Evolutionary conservation across 139 green algal genomes (phyloP).

Genomic region (Picochlorum sp.): DNA sequence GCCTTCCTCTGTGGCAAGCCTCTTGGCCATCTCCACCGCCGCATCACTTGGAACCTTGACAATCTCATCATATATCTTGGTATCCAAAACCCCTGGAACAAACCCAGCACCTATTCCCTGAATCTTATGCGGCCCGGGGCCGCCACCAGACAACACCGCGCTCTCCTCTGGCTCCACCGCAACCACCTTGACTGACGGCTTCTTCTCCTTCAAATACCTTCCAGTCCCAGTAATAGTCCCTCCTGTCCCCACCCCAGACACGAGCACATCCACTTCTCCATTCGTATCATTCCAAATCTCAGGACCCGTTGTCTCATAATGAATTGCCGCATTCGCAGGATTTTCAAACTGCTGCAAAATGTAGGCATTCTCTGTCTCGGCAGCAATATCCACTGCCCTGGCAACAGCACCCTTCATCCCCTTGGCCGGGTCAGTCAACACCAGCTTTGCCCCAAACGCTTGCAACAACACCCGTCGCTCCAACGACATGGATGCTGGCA

Average conservation of each 20-base stretch:
- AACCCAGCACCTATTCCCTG: constrained; percentile 83
- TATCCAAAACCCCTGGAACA: constrained; percentile 90
- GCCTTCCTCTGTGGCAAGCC: constrained; percentile 61
- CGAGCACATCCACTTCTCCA: constrained; percentile 80
- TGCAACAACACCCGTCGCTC: constrained; percentile 89
- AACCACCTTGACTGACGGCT: constrained; percentile 53
- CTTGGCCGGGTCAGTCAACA: constrained; percentile 64
- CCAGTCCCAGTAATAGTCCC: constrained; percentile 80
- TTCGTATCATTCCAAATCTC: constrained; percentile 86
- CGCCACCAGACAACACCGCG: constrained; percentile 52
- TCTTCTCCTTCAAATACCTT: constrained; percentile 67
- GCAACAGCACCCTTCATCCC: constrained; percentile 74
- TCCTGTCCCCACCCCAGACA: constrained; percentile 81
- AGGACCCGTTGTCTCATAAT: constrained; percentile 88
- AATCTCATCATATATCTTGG: constrained; percentile 76
- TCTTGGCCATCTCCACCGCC: constrained; percentile 47
- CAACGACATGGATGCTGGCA: constrained; percentile 94
- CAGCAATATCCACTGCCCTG: constrained; percentile 87
- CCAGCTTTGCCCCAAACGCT: constrained; percentile 83
- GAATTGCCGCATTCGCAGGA: constrained; percentile 74
- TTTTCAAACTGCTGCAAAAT: constrained; percentile 99
- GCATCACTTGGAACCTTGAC: constrained; percentile 66
- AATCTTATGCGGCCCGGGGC: constrained; percentile 85
- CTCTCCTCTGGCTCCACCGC: constrained; percentile 77
- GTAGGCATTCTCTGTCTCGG: constrained; percentile 61